Conservation (phyloP, 805 yeast species). For the Kodamaea laetipori region DNA sequence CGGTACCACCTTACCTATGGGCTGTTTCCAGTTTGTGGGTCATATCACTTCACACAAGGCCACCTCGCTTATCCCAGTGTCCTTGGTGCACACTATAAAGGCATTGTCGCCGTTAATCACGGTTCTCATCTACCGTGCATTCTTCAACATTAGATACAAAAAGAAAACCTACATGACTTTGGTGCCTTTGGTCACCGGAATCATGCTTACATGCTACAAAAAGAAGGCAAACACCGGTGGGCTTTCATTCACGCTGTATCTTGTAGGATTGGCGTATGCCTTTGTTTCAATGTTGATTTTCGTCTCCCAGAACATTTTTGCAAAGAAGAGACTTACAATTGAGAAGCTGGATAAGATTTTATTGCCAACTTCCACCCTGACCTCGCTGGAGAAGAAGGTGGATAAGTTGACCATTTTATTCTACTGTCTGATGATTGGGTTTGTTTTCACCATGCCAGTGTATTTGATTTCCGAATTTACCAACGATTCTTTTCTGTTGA, state of each 20-base stretch:
- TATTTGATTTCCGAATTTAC: conserved; percentile 58
- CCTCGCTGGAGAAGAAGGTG: conserved; percentile 38
- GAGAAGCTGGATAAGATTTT: conserved; percentile 28
- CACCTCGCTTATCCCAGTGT: conserved; percentile 90
- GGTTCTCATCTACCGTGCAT: conserved; percentile 69
- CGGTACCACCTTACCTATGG: conserved; percentile 86
- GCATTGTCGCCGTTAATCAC: conserved; percentile 89
- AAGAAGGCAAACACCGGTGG: conserved; percentile 33
- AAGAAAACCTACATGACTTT: conserved; percentile 74
- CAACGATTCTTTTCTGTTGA: conserved; percentile 27
- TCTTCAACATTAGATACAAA: conserved; percentile 61
- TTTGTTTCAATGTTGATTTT: conserved; percentile 63
- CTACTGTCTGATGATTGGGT: conserved; percentile 73
- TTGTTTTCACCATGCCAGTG: conserved; percentile 64
- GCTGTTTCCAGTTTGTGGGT: conserved; percentile 88
- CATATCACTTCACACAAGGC: conserved; percentile 91
- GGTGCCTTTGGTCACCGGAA: conserved; percentile 79
- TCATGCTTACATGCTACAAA: conserved; percentile 71
- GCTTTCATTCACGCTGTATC: conserved; percentile 19
- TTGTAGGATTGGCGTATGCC: conserved; percentile 51
- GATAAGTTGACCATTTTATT: conserved; percentile 73
- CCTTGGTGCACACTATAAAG: conserved; percentile 91
- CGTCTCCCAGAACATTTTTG: conserved; percentile 78
- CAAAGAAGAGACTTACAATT: conserved; percentile 67
- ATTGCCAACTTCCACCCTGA: conserved; percentile 26